A percentile compares a stretch with the other conserved stretches of the same genome.
phyloP scores from a whole-genome alignment of 208 protist species.

The Hexamita inflata region DNA sequence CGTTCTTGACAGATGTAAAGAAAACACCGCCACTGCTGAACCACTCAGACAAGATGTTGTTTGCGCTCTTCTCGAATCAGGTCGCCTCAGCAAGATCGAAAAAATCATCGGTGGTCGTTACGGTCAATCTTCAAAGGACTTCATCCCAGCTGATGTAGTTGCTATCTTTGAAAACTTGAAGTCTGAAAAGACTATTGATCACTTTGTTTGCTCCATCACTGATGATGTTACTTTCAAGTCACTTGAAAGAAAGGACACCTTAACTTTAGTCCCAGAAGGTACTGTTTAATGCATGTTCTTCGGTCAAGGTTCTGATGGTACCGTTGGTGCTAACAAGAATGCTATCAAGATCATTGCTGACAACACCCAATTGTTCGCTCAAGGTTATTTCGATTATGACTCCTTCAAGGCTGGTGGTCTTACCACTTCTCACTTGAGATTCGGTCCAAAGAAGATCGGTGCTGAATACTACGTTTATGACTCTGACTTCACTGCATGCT shows the following conservation, averaged over 20 bases:
- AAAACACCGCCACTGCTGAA: constrained; percentile 47
- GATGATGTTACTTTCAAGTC: constrained; percentile 56
- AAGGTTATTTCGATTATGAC: constrained; percentile 60
- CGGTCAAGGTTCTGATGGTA: constrained; percentile 57
- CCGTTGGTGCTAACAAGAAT: constrained; percentile 58
- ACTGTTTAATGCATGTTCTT: constrained; percentile 54
- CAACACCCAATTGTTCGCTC: constrained; percentile 46
- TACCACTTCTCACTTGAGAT: constrained; percentile 56
- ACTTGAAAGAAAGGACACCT: constrained; percentile 31
- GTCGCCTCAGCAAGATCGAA: neutral
- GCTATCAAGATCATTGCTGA: constrained; percentile 58
- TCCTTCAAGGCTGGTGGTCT: constrained; percentile 55
- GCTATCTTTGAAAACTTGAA: constrained; percentile 57
- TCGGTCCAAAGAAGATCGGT: constrained; percentile 51
- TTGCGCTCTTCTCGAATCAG: constrained; percentile 1
- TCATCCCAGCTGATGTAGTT: constrained; percentile 49
- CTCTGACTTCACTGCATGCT: constrained; percentile 55
- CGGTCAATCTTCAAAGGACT: constrained; percentile 58
- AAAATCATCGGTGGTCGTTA: constrained; percentile 52
- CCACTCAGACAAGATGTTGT: constrained; percentile 58
- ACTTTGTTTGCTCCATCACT: constrained; percentile 56
- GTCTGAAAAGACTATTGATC: constrained; percentile 38
- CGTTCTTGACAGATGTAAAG: constrained; percentile 56
- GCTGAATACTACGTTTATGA: constrained; percentile 50
- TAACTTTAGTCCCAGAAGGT: constrained; percentile 43